These are phyloP conservation scores for Torulaspora maleeae DNA, from an alignment of 805 yeast species.

Conservation along the genomic window DNA sequence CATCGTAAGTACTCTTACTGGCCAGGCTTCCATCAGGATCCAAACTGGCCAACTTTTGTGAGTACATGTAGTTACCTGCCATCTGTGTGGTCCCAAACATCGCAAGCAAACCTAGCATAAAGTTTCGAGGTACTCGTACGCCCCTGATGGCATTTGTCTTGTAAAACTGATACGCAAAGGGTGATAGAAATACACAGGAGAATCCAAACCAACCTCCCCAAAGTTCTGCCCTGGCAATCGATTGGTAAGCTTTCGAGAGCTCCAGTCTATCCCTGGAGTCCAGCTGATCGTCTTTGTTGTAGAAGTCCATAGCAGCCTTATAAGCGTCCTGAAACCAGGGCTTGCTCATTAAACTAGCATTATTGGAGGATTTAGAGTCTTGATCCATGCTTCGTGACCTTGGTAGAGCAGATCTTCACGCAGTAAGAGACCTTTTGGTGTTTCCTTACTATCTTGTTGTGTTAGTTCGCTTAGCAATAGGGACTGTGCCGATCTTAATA, in stretches of 20 bases:
- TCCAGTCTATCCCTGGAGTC: conserved; percentile 41
- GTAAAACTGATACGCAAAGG: conserved; percentile 38
- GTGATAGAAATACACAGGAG: conserved; percentile 41
- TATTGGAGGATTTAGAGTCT: not conserved
- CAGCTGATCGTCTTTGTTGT: conserved; percentile 45
- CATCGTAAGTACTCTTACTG: conserved; percentile 13
- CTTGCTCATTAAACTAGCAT: conserved; percentile 11
- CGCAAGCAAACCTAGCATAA: conserved; percentile 41
- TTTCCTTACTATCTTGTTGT: not conserved
- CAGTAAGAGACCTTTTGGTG: not conserved
- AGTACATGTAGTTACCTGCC: conserved; percentile 34
- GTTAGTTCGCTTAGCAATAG: not conserved
- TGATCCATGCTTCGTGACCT: conserved; percentile 1
- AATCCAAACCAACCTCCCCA: conserved; percentile 41
- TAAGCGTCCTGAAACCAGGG: conserved; percentile 40
- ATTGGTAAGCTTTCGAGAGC: conserved; percentile 38
- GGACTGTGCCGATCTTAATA: not conserved
- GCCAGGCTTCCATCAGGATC: conserved; percentile 28
- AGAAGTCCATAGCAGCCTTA: conserved; percentile 43
- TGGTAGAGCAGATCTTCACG: not conserved
- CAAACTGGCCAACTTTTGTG: conserved; percentile 28
- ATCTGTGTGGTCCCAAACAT: conserved; percentile 36
- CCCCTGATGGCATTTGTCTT: conserved; percentile 36
- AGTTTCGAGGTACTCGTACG: conserved; percentile 40
- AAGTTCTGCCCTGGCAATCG: conserved; percentile 36